Conservation (phyloP, 768 basidiomycete genomes). For the Pleurotus sapidus region DNA sequence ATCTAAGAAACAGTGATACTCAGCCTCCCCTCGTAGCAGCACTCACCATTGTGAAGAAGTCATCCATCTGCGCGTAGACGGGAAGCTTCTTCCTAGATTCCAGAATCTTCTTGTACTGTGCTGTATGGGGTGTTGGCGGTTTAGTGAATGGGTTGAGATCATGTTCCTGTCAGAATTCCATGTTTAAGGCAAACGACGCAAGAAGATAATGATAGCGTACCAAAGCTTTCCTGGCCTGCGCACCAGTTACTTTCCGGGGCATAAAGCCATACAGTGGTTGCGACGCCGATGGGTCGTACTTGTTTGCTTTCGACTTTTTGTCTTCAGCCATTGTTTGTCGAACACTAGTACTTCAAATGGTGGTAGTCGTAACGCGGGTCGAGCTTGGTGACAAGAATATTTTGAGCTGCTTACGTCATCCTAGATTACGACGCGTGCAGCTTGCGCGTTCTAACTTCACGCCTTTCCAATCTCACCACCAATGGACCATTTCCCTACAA, state of each 20-base stretch:
- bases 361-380: too few species aligned
- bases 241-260: conserved; percentile 62
- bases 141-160: conserved; percentile 90
- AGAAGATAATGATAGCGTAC: conserved; percentile 35
- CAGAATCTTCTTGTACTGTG: conserved; percentile 84
- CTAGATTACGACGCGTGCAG: background rate
- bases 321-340: too few species aligned
- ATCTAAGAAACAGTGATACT: background rate
- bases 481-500: conserved; percentile 85
- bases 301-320: too few species aligned
- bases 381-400: too few species aligned
- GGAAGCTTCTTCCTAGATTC: conserved; percentile 85
- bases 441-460: background rate
- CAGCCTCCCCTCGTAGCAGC: conserved; percentile 5
- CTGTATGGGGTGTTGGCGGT: conserved; percentile 51
- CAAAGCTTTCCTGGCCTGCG: conserved; percentile 67
- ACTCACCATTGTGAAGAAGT: conserved; percentile 87
- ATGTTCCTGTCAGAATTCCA: conserved; percentile 51
- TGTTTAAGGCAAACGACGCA: too few species aligned
- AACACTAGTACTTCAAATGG: too few species aligned
- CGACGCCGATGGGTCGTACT: too few species aligned
- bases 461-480: conserved; percentile 7
- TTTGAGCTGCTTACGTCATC: background rate
- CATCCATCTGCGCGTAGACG: conserved; percentile 89
- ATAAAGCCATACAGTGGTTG: conserved; percentile 59